Conservation (phyloP, 2,329 filamentous ascomycete genomes). For the Myriosclerotinia curreyana region DNA sequence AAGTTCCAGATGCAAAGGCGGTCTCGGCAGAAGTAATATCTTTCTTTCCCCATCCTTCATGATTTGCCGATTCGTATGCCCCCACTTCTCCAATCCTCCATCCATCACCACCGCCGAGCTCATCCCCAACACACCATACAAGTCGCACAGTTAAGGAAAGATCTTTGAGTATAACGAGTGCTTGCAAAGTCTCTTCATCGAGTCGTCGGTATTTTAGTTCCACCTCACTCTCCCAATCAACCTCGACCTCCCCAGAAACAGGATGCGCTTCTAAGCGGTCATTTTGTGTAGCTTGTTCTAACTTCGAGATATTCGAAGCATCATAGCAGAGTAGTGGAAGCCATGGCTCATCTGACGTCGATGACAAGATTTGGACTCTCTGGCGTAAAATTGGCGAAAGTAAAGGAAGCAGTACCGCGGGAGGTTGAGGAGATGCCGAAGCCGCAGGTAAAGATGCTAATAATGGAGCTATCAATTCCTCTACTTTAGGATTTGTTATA, state of each 20-base stretch:
- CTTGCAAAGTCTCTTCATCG: slow-evolving; percentile 72
- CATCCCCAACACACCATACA: slow-evolving; percentile 61
- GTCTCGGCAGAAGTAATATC: slow-evolving; percentile 61
- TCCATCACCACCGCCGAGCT: slow-evolving; percentile 57
- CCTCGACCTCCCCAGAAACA: slow-evolving; percentile 73
- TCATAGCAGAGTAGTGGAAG: slow-evolving; percentile 68
- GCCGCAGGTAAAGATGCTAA: slow-evolving; percentile 59
- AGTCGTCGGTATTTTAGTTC: slow-evolving; percentile 63
- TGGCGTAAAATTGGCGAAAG: slow-evolving; percentile 66
- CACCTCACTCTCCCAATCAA: slow-evolving; percentile 64
- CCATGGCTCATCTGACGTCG: slow-evolving; percentile 63
- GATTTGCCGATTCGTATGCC: slow-evolving; percentile 53
- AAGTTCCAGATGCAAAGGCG: slow-evolving; percentile 43
- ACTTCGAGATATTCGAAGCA: slow-evolving; percentile 50
- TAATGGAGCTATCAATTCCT: slow-evolving; percentile 53
- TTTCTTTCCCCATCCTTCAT: slow-evolving; percentile 49
- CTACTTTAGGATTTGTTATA: slow-evolving; percentile 47
- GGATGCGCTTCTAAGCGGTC: slow-evolving; percentile 75
- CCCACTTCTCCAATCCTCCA: slow-evolving; percentile 73
- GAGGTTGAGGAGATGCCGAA: slow-evolving; percentile 55
- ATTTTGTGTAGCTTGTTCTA: slow-evolving; percentile 59
- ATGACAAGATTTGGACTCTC: slow-evolving; percentile 62
- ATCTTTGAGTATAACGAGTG: slow-evolving; percentile 59
- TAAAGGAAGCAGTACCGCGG: slow-evolving; percentile 55
- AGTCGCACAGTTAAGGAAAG: slow-evolving; percentile 63